phyloP scores from a whole-genome alignment of 2,329 filamentous ascomycete genomes.

The Ophiostoma fasciatum region DNA sequence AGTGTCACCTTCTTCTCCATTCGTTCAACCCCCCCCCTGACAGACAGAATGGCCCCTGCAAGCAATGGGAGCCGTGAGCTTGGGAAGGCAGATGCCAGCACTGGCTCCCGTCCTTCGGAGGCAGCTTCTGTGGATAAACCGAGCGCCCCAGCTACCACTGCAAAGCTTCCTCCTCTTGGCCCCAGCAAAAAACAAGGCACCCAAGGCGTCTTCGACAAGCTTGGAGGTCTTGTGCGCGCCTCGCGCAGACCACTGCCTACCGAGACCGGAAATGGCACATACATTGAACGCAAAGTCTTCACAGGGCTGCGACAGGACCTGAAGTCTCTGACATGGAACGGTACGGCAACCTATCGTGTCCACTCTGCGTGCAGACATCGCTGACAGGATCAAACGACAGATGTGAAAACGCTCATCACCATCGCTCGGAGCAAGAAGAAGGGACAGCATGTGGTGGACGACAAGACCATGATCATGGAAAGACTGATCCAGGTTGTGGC shows the following conservation, averaged over 20 bases:
- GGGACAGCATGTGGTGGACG: slow-evolving; percentile 48
- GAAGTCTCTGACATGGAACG: slow-evolving; percentile 31
- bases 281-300: slow-evolving; percentile 30
- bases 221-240: slow-evolving; percentile 1
- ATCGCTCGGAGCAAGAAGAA: slow-evolving; percentile 48
- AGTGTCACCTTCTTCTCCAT: too few species aligned
- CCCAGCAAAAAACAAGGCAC: slow-evolving; percentile 13
- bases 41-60: too few species aligned
- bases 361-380: too few species aligned
- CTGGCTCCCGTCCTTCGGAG: too few species aligned
- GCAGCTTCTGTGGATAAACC: too few species aligned
- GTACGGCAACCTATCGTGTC: too few species aligned
- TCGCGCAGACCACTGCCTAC: slow-evolving; percentile 48
- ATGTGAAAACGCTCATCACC: slow-evolving; percentile 37
- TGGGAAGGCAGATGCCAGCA: too few species aligned
- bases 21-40: too few species aligned
- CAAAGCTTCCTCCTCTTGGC: slow-evolving; percentile 11
- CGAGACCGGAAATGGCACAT: slow-evolving; percentile 48
- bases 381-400: too few species aligned
- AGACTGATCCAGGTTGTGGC: slow-evolving; percentile 55
- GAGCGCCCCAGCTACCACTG: too few species aligned
- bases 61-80: too few species aligned
- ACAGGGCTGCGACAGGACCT: slow-evolving; percentile 42
- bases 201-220: neutral
- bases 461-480: slow-evolving; percentile 69